Evolutionary conservation across 2,329 filamentous ascomycete genomes (phyloP).

Genomic region (Trichophyton rubrum): DNA sequence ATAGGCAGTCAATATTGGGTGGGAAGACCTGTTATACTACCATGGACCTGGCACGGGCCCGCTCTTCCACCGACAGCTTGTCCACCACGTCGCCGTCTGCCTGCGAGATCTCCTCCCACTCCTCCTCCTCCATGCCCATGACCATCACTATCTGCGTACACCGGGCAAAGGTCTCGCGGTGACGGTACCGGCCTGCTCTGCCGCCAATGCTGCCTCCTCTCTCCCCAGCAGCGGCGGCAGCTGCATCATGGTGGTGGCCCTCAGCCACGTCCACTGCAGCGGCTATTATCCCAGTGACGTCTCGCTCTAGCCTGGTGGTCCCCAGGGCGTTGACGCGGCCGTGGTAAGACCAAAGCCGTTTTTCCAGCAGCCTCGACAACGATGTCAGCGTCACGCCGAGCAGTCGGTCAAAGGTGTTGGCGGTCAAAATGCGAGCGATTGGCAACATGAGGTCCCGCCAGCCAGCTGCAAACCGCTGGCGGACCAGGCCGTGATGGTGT

Average conservation of each 20-base stretch:
- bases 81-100: slow-evolving; percentile 44
- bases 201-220: slow-evolving; percentile 25
- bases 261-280: slow-evolving; percentile 31
- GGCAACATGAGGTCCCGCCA: slow-evolving; percentile 82
- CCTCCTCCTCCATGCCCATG: slow-evolving; percentile 89
- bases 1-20: too few relatives aligned
- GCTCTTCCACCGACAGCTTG: slow-evolving; percentile 60
- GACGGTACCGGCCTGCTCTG: slow-evolving; percentile 59
- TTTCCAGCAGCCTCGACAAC: slow-evolving; percentile 69
- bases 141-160: slow-evolving; percentile 73
- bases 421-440: slow-evolving; percentile 70
- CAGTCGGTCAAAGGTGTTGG: slow-evolving; percentile 61
- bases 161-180: slow-evolving; percentile 63
- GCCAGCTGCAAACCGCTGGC: slow-evolving; percentile 65
- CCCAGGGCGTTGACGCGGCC: slow-evolving; percentile 71
- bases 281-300: slow-evolving; percentile 61
- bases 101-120: slow-evolving; percentile 67
- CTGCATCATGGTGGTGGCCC: slow-evolving; percentile 10
- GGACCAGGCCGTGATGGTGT: slow-evolving; percentile 49
- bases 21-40: slow-evolving; percentile 27
- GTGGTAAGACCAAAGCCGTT: slow-evolving; percentile 68
- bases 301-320: slow-evolving; percentile 69
- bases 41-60: slow-evolving; percentile 57
- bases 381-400: slow-evolving; percentile 62
- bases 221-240: slow-evolving; percentile 11